These are phyloP conservation scores for Malassezia arunalokei DNA, from an alignment of 1,284 basidiomycete genomes.

Conservation along the genomic window DNA sequence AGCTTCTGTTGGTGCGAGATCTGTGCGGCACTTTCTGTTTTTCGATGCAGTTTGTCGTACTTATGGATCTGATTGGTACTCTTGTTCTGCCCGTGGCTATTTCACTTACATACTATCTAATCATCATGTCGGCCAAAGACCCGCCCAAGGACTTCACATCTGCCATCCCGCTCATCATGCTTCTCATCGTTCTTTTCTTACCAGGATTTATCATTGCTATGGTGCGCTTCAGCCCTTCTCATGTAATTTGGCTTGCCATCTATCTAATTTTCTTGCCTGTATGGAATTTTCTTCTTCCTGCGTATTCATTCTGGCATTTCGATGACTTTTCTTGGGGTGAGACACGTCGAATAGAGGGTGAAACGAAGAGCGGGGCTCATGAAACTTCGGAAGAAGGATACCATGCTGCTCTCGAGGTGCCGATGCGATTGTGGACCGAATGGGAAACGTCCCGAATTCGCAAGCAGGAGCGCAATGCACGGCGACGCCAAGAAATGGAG, in stretches of 20 bases:
- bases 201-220: constrained; percentile 84
- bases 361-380: constrained; percentile 56
- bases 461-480: constrained; percentile 78
- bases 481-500: constrained; percentile 50
- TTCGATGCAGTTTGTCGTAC: constrained; percentile 67
- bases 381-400: constrained; percentile 55
- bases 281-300: constrained; percentile 57
- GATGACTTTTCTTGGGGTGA: constrained; percentile 99
- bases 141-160: constrained; percentile 78
- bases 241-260: constrained; percentile 94
- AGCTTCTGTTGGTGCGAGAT: constrained; percentile 89
- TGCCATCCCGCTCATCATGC: constrained; percentile 83
- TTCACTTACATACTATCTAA: constrained; percentile 72
- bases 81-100: constrained; percentile 91
- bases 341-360: constrained; percentile 78
- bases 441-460: constrained; percentile 95
- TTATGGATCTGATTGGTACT: constrained; percentile 95
- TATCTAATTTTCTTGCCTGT: constrained; percentile 59
- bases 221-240: constrained; percentile 85
- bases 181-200: constrained; percentile 79
- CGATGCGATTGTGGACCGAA: constrained; percentile 92
- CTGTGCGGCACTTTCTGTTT: constrained; percentile 60
- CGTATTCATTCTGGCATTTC: constrained; percentile 98
- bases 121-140: constrained; percentile 62
- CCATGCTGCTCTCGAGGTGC: constrained; percentile 58